Percentiles rank a stretch among this genome's conserved stretches.
These are phyloP conservation scores for Cadophora sp. DNA, from an alignment of 2,329 filamentous ascomycete species.

Conservation along the genomic window DNA sequence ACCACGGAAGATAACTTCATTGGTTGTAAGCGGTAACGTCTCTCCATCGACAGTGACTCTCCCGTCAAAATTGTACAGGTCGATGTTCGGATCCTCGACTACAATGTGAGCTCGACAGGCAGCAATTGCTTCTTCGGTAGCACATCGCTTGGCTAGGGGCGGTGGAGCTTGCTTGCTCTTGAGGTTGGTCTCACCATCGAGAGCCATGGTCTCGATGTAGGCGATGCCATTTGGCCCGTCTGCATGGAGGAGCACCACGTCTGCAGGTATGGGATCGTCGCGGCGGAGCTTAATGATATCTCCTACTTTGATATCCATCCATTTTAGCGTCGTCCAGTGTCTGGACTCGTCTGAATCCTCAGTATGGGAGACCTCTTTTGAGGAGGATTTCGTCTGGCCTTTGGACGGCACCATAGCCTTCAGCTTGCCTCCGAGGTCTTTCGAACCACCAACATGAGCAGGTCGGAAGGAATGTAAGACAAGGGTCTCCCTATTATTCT, in stretches of 20 bases:
- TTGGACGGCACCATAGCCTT: constrained; percentile 13
- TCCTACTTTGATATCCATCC: constrained; percentile 73
- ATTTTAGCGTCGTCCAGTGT: constrained; percentile 61
- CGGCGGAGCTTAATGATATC: constrained; percentile 73
- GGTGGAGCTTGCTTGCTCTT: constrained; percentile 75
- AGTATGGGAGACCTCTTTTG: neutral
- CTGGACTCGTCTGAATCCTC: constrained; percentile 19
- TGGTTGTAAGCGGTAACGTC: constrained; percentile 75
- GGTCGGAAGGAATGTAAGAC: constrained; percentile 36
- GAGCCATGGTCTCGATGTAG: constrained; percentile 84
- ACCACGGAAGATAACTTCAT: constrained; percentile 85
- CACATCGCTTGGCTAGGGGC: constrained; percentile 66
- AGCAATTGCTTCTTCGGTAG: constrained; percentile 60
- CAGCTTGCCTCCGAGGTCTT: constrained; percentile 12
- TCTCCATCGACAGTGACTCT: constrained; percentile 64
- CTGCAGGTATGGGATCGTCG: constrained; percentile 83
- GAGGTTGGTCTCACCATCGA: constrained; percentile 83
- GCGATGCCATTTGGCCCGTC: constrained; percentile 80
- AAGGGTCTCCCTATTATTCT: constrained; percentile 73
- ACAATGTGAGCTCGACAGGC: constrained; percentile 67
- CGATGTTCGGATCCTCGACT: constrained; percentile 78
- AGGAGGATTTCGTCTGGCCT: neutral
- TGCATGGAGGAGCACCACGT: constrained; percentile 80
- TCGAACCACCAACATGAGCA: constrained; percentile 11
- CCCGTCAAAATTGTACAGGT: constrained; percentile 80